Percentiles rank a stretch among this genome's conserved stretches.
Conservation (phyloP, 2,329 filamentous ascomycete genomes). For the Fusarium sp. region DNA sequence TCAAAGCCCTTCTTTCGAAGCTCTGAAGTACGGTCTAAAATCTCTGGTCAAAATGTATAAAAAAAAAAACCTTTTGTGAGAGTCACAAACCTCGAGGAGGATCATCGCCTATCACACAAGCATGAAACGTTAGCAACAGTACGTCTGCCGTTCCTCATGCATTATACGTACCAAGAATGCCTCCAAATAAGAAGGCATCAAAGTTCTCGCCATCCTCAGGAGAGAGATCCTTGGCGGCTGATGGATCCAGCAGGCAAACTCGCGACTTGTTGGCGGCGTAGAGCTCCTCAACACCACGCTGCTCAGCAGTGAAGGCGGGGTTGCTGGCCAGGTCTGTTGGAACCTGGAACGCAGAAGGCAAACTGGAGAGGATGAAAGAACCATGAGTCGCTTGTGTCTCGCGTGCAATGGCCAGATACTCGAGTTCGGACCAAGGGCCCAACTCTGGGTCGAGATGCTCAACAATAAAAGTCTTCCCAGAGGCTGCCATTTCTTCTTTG, state of each 20-base stretch:
- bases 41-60: conserved; percentile 16
- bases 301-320: conserved; percentile 75
- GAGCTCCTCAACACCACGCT: conserved; percentile 81
- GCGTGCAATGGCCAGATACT: conserved; percentile 87
- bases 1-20: conserved; percentile 92
- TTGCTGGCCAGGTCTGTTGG: conserved; percentile 64
- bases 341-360: conserved; percentile 75
- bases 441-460: conserved; percentile 97
- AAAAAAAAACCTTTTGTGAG: not conserved
- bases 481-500: conserved; percentile 49
- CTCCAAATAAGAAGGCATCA: conserved; percentile 93
- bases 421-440: conserved; percentile 91
- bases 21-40: conserved; percentile 91
- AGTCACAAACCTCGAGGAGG: conserved; percentile 80
- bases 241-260: conserved; percentile 90
- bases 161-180: conserved; percentile 79
- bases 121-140: conserved; percentile 27
- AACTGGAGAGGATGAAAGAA: conserved; percentile 83
- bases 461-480: conserved; percentile 83
- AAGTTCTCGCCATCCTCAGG: conserved; percentile 86
- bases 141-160: not conserved
- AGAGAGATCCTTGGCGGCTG: conserved; percentile 80
- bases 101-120: conserved; percentile 75
- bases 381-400: conserved; percentile 76
- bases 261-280: conserved; percentile 76